Evolutionary conservation across 805 yeast genomes (phyloP).

Genomic region (Tetrapisispora taiwanensis): DNA sequence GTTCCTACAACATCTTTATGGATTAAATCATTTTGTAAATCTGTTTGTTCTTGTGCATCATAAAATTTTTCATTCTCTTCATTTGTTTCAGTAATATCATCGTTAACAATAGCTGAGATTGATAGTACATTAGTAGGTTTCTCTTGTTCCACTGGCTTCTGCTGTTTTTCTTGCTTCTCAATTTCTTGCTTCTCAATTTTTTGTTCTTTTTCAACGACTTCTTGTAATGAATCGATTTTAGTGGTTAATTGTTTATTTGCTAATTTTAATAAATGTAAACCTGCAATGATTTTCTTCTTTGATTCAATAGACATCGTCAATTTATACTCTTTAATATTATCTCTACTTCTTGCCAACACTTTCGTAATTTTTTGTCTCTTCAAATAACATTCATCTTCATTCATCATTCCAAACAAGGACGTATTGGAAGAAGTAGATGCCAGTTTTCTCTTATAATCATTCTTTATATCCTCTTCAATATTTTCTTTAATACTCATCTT

Average conservation of each 20-base stretch:
- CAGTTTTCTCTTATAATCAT: not conserved
- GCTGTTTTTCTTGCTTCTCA: no score
- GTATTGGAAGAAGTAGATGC: not conserved
- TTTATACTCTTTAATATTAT: constrained; percentile 28
- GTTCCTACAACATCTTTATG: constrained; percentile 81
- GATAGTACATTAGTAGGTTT: not conserved
- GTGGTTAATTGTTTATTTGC: constrained; percentile 70
- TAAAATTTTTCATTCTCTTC: constrained; percentile 17
- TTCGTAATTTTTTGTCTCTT: constrained; percentile 30
- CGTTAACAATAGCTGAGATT: not conserved
- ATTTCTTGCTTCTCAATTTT: no score
- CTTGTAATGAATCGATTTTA: constrained; percentile 55
- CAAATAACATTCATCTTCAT: not conserved
- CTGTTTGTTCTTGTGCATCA: constrained; percentile 27
- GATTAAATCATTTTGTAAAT: constrained; percentile 34
- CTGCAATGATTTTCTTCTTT: constrained; percentile 62
- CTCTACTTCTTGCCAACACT: constrained; percentile 29
- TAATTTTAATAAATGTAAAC: constrained; percentile 66
- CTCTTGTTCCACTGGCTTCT: no score
- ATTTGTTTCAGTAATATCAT: not conserved
- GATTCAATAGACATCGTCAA: constrained; percentile 53
- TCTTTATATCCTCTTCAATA: not conserved
- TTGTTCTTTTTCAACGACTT: constrained; percentile 41
- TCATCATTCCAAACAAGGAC: not conserved
- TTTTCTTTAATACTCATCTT: not conserved